phyloP scores from a whole-genome alignment of 2,329 filamentous ascomycete genomes.

The Fusarium pilosicola region DNA sequence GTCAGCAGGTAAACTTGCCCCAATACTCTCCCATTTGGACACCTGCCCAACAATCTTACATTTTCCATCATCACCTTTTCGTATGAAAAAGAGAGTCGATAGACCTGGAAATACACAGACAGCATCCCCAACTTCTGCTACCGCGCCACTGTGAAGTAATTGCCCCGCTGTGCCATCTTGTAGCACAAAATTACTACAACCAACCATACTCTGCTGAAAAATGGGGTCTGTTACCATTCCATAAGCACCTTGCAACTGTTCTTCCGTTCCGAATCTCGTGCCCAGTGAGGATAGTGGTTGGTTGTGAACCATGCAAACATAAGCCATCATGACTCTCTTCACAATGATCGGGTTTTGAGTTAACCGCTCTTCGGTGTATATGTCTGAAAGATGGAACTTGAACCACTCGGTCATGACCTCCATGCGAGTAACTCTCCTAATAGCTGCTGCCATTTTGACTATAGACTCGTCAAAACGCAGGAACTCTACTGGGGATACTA shows the following conservation, averaged over 20 bases:
- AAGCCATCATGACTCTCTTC: conserved; percentile 9
- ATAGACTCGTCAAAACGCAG: not conserved
- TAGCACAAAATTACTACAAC: not conserved
- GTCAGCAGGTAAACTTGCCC: not conserved
- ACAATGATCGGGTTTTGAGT: not conserved
- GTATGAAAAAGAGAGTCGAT: not conserved
- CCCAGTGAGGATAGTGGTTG: not conserved
- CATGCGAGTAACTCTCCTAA: not conserved
- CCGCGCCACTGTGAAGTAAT: rapidly evolving
- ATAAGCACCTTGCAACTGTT: not conserved
- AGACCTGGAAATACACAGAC: conserved; percentile 8
- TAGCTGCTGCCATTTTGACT: not conserved
- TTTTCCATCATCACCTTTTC: rapidly evolving
- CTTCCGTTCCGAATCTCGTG: rapidly evolving
- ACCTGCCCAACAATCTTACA: not conserved
- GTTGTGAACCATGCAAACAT: conserved; percentile 1
- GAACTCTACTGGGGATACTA: rapidly evolving
- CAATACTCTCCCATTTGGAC: not conserved
- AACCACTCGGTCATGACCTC: conserved; percentile 7
- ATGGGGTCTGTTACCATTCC: not conserved
- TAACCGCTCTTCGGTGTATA: not conserved
- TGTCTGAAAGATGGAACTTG: not conserved
- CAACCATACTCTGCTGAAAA: not conserved
- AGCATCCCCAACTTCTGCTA: not conserved
- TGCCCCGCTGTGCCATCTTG: conserved; percentile 1